Evolutionary conservation across 441 rosid genomes (phyloP).

Genomic region (Syzygium syzygioides): DNA sequence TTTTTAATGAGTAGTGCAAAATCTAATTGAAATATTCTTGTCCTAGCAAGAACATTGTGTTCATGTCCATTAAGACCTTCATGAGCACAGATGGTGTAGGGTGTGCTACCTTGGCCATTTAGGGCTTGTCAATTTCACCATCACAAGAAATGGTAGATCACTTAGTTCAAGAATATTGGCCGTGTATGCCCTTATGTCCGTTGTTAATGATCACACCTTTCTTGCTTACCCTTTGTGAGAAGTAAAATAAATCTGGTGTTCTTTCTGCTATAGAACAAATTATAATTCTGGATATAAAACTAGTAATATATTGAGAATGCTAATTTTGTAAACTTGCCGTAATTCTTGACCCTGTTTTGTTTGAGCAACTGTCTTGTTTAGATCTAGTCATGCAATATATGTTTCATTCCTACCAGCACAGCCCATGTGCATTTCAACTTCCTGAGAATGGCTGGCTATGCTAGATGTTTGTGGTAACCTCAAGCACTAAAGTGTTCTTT

Average conservation of each 20-base stretch:
- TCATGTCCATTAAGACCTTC: background rate
- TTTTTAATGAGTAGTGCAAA: background rate
- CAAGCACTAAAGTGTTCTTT: background rate
- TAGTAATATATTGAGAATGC: background rate
- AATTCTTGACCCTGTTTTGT: background rate
- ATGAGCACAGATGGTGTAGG: background rate
- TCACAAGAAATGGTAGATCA: background rate
- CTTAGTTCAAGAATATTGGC: background rate
- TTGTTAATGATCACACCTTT: background rate
- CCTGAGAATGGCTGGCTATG: background rate
- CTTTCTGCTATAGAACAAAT: background rate
- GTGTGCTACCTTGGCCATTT: background rate
- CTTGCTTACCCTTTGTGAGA: background rate
- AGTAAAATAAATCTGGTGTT: background rate
- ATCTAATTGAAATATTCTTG: background rate
- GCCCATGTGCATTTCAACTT: background rate
- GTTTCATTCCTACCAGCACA: background rate
- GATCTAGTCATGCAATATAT: background rate
- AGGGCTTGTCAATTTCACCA: background rate
- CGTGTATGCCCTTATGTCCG: background rate
- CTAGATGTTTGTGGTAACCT: background rate
- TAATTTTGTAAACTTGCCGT: background rate
- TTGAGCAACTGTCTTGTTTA: background rate
- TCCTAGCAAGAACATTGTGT: background rate
- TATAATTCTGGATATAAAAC: background rate